Evolutionary conservation across 1,284 basidiomycete genomes (phyloP), one percentile per base, ranked within the genome.

Genomic region (Cystobasidium slooffiae): DNA sequence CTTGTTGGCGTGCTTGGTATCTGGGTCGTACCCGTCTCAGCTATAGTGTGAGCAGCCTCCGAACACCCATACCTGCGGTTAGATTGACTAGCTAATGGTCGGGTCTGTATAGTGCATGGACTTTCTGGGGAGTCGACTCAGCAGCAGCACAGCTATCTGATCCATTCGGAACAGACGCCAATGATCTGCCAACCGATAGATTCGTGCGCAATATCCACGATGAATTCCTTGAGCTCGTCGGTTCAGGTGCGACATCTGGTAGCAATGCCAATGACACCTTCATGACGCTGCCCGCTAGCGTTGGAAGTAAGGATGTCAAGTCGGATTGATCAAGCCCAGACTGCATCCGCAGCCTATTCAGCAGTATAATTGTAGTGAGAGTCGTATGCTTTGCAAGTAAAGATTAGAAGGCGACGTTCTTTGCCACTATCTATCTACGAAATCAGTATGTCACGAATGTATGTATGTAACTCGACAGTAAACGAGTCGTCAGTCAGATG

Each of bases 41-140:
- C 70, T 7, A 59, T 73, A n/a, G 70, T 76, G 75, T 75, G 51
- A 53, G 75, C 51, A 16, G 3, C 6, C 3, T 16, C 14, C 16
- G 46, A 12, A 37, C 9, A n/a, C 3, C 18, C 9, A 53, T 39
- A 9, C 22, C 31, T n/a, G 22, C 49, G 55, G 24, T 4, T 4
- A 22, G 12, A 20, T 20, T 37, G 24, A 22, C 18, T 24, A 41
- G 39, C 43, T 47, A 51, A 12, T 39, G 14, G 18, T 16, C 52
- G 6, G 14, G 31, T 1, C 49, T n/a, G 8, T 20, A 10, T 24
- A 64, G 66, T n/a, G 65, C 68, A 22, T 72, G 68, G 53, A 68
- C 77, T 9, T 80, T 78, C 67, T 78, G 75, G 72, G 79, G 79
- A 3, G 68, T 80, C 39, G 78, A 80, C 62, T 66, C 69, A 2